These are phyloP conservation scores for Schizochytrium sp. DNA, from an alignment of 108 stramenopile genomes.

Conservation along the genomic window DNA sequence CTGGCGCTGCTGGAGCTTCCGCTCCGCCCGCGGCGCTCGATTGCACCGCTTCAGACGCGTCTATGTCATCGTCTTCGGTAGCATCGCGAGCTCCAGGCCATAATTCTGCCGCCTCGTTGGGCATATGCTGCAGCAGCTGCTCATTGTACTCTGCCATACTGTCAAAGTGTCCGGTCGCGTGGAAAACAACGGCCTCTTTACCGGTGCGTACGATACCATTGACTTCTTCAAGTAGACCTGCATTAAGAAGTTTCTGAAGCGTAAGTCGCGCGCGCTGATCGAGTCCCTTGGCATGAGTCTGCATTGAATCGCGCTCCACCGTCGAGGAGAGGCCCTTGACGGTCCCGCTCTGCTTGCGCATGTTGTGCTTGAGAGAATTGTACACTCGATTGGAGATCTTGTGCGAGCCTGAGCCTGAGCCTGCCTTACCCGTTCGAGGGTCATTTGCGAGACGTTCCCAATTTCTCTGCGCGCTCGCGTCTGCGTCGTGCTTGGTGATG, in stretches of 20 bases:
- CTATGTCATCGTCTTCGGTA: not conserved
- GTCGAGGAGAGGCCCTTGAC: not conserved
- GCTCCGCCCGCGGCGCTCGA: no score
- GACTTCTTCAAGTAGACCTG: slow-evolving; percentile 22
- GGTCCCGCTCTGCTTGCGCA: not conserved
- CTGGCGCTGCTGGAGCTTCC: no score
- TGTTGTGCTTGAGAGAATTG: slow-evolving; percentile 15
- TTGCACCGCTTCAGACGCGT: not conserved
- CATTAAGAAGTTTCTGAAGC: slow-evolving; percentile 34
- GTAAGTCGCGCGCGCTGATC: slow-evolving; percentile 36
- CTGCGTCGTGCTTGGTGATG: slow-evolving; percentile 13
- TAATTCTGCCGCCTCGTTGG: not conserved
- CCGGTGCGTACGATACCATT: slow-evolving; percentile 42
- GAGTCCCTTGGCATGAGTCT: slow-evolving; percentile 20
- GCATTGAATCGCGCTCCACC: not conserved
- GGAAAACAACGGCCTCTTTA: slow-evolving; percentile 43
- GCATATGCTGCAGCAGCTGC: not conserved
- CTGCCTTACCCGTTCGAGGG: not conserved
- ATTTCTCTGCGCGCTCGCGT: not conserved
- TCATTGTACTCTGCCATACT: not conserved
- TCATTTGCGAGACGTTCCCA: not conserved
- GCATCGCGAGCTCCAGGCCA: not conserved
- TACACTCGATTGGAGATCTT: not conserved
- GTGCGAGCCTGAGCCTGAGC: not conserved
- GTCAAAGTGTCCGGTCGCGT: slow-evolving; percentile 24